Conservation (phyloP, 1,139 yeast species). For the Keqinozyma sinolaborantium region DNA sequence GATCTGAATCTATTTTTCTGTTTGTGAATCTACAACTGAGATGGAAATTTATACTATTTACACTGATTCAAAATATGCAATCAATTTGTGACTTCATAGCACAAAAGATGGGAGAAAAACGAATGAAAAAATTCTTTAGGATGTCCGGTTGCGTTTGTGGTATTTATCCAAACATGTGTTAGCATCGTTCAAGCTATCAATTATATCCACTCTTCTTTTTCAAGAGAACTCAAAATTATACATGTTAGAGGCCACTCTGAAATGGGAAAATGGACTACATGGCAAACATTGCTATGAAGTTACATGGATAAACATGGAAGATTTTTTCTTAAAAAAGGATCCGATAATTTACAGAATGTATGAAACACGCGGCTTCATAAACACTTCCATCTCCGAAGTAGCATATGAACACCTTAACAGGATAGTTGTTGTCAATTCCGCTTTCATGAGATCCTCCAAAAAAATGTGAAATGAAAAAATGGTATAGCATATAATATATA, state of each 20-base stretch:
- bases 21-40: conserved; percentile 9
- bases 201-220: conserved; percentile 15
- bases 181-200: conserved; percentile 25
- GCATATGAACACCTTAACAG: no score
- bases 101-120: conserved; percentile 46
- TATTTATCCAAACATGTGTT: conserved; percentile 37
- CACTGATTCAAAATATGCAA: conserved; percentile 60
- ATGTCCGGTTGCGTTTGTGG: conserved; percentile 46
- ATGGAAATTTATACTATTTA: conserved; percentile 23
- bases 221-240: conserved; percentile 37
- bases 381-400: no score
- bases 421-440: no score
- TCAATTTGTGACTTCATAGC: conserved; percentile 49
- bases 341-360: no score
- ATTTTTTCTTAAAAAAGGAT: no score
- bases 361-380: no score
- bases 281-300: conserved; percentile 68
- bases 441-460: no score
- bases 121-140: conserved; percentile 50
- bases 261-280: conserved; percentile 75
- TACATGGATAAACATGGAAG: no score
- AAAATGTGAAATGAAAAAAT: no score
- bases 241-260: conserved; percentile 76
- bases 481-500: no score
- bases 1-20: conserved; percentile 21